Evolutionary conservation across 495 filamentous ascomycete species (phyloP).

Genomic region (Venustampulla echinocandica): DNA sequence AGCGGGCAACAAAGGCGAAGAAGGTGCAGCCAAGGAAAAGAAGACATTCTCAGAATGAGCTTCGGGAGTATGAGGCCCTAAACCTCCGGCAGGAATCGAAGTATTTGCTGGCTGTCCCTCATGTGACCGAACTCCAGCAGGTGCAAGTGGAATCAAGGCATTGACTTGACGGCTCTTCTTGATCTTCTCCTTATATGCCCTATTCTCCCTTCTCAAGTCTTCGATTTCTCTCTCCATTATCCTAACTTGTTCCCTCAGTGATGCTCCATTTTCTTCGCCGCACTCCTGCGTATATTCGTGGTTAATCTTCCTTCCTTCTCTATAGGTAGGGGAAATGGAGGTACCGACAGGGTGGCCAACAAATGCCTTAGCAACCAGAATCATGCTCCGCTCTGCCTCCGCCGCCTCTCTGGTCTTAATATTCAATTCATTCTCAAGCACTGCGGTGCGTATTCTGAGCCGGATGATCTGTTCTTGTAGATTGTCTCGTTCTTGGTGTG

Average conservation of each 20-base stretch:
- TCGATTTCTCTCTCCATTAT: slow-evolving; percentile 10
- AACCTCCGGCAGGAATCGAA: too few relatives aligned
- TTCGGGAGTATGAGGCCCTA: too few relatives aligned
- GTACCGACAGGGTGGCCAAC: too few relatives aligned
- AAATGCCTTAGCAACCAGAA: too few relatives aligned
- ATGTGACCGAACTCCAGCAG: background rate
- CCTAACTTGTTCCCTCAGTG: too few relatives aligned
- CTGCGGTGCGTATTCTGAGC: slow-evolving; percentile 13
- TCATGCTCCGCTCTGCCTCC: background rate
- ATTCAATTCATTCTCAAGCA: slow-evolving; percentile 18
- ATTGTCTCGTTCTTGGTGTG: too few relatives aligned
- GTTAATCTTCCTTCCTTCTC: too few relatives aligned
- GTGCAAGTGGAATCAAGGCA: background rate
- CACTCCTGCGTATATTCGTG: too few relatives aligned
- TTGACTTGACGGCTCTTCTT: background rate
- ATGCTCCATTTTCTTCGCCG: background rate
- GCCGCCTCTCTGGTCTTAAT: slow-evolving; percentile 10
- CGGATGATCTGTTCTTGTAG: background rate
- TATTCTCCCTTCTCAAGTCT: slow-evolving; percentile 10
- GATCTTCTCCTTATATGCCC: background rate
- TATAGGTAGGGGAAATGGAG: too few relatives aligned
- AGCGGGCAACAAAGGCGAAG: too few relatives aligned
- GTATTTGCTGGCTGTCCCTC: background rate
- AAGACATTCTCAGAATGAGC: too few relatives aligned
- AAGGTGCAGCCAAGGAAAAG: too few relatives aligned